Conservation (phyloP, 331 rosid species). For the Malus hybrid region DNA sequence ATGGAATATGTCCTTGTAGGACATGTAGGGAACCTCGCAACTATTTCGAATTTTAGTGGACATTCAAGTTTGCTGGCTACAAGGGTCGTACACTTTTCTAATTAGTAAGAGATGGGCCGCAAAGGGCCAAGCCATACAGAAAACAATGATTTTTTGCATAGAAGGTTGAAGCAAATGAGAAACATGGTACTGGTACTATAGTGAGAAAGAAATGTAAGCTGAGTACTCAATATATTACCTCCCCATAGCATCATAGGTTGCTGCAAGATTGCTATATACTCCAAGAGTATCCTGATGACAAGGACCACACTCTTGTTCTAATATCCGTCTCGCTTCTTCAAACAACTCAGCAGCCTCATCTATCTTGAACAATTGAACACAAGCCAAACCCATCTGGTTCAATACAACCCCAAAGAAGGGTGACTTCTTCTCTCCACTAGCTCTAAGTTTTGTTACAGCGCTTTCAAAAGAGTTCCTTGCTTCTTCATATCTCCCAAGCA, state of each 20-base stretch:
- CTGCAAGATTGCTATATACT: conserved; percentile 95
- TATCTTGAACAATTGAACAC: conserved; percentile 92
- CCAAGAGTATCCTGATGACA: conserved; percentile 99
- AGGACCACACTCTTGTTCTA: conserved; percentile 90
- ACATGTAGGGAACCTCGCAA: not conserved
- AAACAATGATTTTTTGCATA: not conserved
- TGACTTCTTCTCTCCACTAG: conserved; percentile 82
- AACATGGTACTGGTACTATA: not conserved
- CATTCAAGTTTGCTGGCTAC: not conserved
- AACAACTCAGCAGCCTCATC: conserved; percentile 94
- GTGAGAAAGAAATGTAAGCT: not conserved
- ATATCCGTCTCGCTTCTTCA: conserved; percentile 92
- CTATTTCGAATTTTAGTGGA: not conserved
- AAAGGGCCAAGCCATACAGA: not conserved
- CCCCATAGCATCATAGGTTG: conserved; percentile 99
- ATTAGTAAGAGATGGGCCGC: not conserved
- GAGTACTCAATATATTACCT: conserved; percentile 46
- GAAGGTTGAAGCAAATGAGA: not conserved
- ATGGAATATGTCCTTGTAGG: not conserved
- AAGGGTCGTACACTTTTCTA: not conserved
- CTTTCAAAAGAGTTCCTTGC: conserved; percentile 78
- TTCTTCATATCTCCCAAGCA: conserved; percentile 83
- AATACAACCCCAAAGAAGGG: conserved; percentile 96
- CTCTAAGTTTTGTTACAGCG: conserved; percentile 73
- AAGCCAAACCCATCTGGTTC: conserved; percentile 99